Conservation (phyloP, 176 grass and related monocot species). For the Bonia amplexicaulis region DNA sequence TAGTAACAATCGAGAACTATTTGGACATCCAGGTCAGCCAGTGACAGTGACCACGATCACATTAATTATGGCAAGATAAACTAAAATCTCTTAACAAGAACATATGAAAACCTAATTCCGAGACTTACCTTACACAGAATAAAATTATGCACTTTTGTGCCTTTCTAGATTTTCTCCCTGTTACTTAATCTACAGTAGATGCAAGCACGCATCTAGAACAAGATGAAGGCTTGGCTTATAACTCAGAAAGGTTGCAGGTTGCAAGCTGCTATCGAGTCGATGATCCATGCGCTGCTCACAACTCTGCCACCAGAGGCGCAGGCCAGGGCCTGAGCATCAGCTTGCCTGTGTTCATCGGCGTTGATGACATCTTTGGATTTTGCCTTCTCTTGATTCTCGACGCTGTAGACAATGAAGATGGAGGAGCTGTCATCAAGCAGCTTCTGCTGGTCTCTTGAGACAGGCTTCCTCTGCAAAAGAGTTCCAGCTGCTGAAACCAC, state of each 20-base stretch:
- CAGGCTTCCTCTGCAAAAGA: slow-evolving; percentile 67
- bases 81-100: background rate
- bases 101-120: background rate
- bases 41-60: background rate
- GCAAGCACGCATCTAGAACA: background rate
- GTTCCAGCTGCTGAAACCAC: slow-evolving; percentile 55
- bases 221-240: background rate
- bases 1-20: background rate
- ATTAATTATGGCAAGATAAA: background rate
- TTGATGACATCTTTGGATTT: background rate
- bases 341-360: background rate
- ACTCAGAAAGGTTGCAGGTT: slow-evolving; percentile 42
- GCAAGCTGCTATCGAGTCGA: slow-evolving; percentile 74
- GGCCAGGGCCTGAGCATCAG: slow-evolving; percentile 51
- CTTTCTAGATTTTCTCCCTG: too few species aligned
- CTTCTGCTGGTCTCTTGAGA: slow-evolving; percentile 67
- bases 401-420: slow-evolving; percentile 50
- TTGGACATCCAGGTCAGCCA: background rate
- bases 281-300: slow-evolving; percentile 69
- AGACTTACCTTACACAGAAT: background rate
- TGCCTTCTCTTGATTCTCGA: slow-evolving; percentile 38
- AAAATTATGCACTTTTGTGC: background rate
- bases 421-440: slow-evolving; percentile 50
- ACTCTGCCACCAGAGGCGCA: slow-evolving; percentile 54
- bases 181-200: too few species aligned